phyloP scores from a whole-genome alignment of 169 alveolate species.

The Plasmodium billcollinsi region DNA sequence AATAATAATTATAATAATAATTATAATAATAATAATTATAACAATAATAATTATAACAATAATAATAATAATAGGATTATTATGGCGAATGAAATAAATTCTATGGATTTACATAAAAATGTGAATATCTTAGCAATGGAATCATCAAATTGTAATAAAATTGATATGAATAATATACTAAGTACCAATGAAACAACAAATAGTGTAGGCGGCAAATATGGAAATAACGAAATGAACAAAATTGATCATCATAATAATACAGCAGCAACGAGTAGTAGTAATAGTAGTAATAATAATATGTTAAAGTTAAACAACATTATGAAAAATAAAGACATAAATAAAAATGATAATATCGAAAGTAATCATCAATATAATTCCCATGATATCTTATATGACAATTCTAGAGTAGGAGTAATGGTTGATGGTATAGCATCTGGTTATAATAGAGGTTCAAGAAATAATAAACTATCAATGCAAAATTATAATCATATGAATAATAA shows the following conservation, averaged over 20 bases:
- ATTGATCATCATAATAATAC: constrained; percentile 12
- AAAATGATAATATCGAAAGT: constrained; percentile 33
- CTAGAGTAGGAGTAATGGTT: constrained; percentile 20
- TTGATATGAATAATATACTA: constrained; percentile 21
- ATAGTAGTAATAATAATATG: constrained; percentile 19
- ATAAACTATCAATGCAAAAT: constrained; percentile 4
- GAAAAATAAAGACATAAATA: constrained; percentile 24
- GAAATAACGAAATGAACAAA: not conserved
- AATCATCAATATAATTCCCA: not conserved
- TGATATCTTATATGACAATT: constrained; percentile 15
- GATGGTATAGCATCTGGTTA: not conserved
- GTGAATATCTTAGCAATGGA: not conserved
- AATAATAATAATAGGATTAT: not conserved
- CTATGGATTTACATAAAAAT: constrained; percentile 39
- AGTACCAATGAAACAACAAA: constrained; percentile 2
- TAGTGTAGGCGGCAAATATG: not conserved
- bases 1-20: not conserved
- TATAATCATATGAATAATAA: not conserved
- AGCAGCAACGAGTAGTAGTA: not conserved
- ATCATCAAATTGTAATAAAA: constrained; percentile 12
- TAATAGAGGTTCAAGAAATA: constrained; percentile 14
- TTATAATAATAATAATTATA: not conserved
- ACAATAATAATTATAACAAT: not conserved
- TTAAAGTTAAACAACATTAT: constrained; percentile 22
- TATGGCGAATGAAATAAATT: not conserved